Percentiles rank a stretch among this genome's conserved stretches.
phyloP scores from a whole-genome alignment of 148 eudicot genomes.

The Vaccinium myrtillus region DNA sequence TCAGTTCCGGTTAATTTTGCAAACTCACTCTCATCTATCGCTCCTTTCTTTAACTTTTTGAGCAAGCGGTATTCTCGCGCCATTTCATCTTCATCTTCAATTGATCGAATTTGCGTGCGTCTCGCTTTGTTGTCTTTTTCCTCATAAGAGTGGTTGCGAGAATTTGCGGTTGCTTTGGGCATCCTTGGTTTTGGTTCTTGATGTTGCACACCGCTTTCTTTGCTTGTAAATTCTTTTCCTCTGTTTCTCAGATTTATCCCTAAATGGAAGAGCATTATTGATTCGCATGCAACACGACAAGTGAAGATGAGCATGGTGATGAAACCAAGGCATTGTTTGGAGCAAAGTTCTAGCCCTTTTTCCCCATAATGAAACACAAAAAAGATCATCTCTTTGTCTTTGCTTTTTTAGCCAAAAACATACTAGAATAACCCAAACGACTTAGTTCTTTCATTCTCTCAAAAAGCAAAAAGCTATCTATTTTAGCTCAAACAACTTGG shows the following conservation, averaged over 20 bases:
- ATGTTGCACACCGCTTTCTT: constrained; percentile 54
- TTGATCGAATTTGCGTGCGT: constrained; percentile 65
- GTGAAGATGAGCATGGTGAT: not conserved
- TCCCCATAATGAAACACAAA: too few relatives aligned
- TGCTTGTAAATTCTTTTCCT: constrained; percentile 71
- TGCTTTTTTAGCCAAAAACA: too few relatives aligned
- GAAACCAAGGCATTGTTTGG: too few relatives aligned
- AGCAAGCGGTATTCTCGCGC: constrained; percentile 64
- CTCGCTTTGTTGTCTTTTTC: constrained; percentile 88
- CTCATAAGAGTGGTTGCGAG: constrained; percentile 32
- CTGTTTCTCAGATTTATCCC: constrained; percentile 95
- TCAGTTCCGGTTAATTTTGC: constrained; percentile 80
- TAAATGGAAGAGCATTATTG: constrained; percentile 19
- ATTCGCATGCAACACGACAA: not conserved
- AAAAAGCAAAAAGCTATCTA: too few relatives aligned
- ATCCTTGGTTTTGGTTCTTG: constrained; percentile 39
- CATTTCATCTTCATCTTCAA: constrained; percentile 82
- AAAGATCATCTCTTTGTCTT: too few relatives aligned
- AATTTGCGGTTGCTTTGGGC: constrained; percentile 38
- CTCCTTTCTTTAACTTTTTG: constrained; percentile 80
- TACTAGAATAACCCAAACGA: too few relatives aligned
- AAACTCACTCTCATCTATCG: constrained; percentile 69
- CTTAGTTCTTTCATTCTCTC: too few relatives aligned
- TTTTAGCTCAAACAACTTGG: too few relatives aligned
- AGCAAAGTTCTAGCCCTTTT: too few relatives aligned